Evolutionary conservation across 805 yeast species (phyloP), one percentile per base, ranked within the genome.

Genomic region (Kuraishia borneana): DNA sequence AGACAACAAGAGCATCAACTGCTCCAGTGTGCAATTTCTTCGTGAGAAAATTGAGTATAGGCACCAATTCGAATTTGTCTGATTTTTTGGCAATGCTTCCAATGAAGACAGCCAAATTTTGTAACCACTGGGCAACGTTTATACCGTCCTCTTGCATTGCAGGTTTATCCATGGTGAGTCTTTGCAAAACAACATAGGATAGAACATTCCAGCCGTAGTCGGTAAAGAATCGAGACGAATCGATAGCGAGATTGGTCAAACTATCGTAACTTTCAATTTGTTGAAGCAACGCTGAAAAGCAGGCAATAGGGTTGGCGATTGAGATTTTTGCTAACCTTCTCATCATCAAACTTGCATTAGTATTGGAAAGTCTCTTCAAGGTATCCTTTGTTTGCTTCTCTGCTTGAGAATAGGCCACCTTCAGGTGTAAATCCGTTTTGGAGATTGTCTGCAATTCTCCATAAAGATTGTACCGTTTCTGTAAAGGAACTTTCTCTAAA

Each of bases 211-310:
- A 85, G 0, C 87, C 85, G 46, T 80, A 78, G 4, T 60, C 68
- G 33, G 77, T 79, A 50, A 85, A 84, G 47, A 73, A 79, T 27
- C 74, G 61, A 0, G 95, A 85, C 5, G 92, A 73, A 31, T 79
- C 79, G 7, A 84, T 87, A 5, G 89, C 75, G 37, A 89, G 62
- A 26, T 73, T 76, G 30, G 79, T 81, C 41, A 89, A 69, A 48
- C 89, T 89, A 48, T 82, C 95, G 50, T 89, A 89, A 59, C 92
- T 84, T 54, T 89, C 97, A 42, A 89, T 74, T 48, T 85, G 96
- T 31, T 74, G 73, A 8, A 88, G 63, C 31, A 83, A 67, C 1
- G 83, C 77, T 17, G 71, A 58, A 30, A 88, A 70, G 10, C 87
- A 73, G 2, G 94, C 80, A 14, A 87, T 50, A 2, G 97, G 96